A percentile compares a stretch with the other conserved stretches of the same genome.
These are phyloP conservation scores for Penicillium chermesinum DNA, from an alignment of 495 filamentous ascomycete species.

Conservation along the genomic window DNA sequence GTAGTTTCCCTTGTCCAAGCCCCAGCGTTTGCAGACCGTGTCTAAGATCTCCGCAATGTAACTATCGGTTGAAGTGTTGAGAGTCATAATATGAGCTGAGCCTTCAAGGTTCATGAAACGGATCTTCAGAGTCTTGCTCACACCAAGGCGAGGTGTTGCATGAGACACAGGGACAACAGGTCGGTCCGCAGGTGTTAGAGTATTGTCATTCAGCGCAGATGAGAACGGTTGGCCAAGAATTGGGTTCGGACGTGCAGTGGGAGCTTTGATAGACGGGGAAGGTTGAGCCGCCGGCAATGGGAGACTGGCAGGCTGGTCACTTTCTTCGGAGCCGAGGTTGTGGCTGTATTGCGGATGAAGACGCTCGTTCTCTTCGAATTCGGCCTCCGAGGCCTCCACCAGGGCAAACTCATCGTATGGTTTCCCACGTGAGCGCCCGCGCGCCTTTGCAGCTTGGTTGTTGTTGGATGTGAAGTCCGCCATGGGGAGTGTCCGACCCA, in stretches of 20 bases:
- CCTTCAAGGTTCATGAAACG: constrained; percentile 71
- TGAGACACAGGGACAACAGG: constrained; percentile 52
- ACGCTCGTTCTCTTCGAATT: constrained; percentile 72
- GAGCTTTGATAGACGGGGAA: constrained; percentile 23
- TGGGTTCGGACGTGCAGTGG: constrained; percentile 48
- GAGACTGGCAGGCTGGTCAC: constrained; percentile 28
- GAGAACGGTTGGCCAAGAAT: constrained; percentile 49
- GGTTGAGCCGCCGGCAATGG: constrained; percentile 38
- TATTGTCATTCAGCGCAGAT: constrained; percentile 51
- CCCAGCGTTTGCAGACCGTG: constrained; percentile 80
- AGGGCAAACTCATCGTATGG: constrained; percentile 93
- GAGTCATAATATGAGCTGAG: constrained; percentile 55
- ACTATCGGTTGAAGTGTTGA: constrained; percentile 87
- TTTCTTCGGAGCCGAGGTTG: constrained; percentile 45
- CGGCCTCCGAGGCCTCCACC: constrained; percentile 69
- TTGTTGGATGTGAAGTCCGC: constrained; percentile 88
- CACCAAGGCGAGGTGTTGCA: constrained; percentile 63
- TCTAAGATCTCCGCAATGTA: constrained; percentile 93
- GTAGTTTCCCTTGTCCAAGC: constrained; percentile 83
- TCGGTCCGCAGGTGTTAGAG: constrained; percentile 56
- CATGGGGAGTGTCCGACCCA: constrained; percentile 73
- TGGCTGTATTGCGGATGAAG: constrained; percentile 67
- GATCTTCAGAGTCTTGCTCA: constrained; percentile 81
- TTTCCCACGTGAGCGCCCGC: constrained; percentile 70
- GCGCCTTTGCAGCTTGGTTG: constrained; percentile 57